phyloP scores from a whole-genome alignment of 805 yeast species.

The Yarrowia phangngaensis region DNA sequence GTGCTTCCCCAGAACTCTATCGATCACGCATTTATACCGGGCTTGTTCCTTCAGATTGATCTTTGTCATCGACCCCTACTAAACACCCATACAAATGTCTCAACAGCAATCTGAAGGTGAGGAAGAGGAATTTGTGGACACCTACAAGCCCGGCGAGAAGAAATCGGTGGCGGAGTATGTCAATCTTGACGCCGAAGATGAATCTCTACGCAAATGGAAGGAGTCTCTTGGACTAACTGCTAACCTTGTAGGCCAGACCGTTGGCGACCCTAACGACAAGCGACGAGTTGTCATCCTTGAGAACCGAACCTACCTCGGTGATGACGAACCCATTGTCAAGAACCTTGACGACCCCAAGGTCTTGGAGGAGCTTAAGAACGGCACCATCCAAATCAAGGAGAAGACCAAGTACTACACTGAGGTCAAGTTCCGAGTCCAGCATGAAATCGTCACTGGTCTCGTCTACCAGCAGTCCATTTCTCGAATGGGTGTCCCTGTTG shows the following conservation, averaged over 20 bases:
- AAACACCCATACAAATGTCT: conserved; percentile 1
- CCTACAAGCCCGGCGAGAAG: conserved; percentile 57
- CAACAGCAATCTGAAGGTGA: conserved; percentile 7
- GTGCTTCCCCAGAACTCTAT: conserved; percentile 17
- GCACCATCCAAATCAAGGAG: conserved; percentile 74
- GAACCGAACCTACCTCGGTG: conserved; percentile 67
- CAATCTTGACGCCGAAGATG: conserved; percentile 82
- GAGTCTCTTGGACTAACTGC: conserved; percentile 67
- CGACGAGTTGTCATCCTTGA: conserved; percentile 76
- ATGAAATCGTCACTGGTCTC: conserved; percentile 86
- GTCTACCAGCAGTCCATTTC: conserved; percentile 80
- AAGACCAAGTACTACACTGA: conserved; percentile 66
- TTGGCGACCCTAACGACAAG: conserved; percentile 62
- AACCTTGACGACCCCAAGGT: conserved; percentile 62
- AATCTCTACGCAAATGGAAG: conserved; percentile 87
- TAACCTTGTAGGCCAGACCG: conserved; percentile 53
- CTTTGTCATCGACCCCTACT: too few relatives aligned
- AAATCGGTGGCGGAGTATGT: conserved; percentile 82
- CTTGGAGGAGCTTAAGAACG: conserved; percentile 54
- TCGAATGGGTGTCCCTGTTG: conserved; percentile 83
- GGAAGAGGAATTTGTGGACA: conserved; percentile 5
- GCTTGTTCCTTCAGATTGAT: background rate
- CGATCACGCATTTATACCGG: conserved; percentile 3
- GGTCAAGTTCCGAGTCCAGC: conserved; percentile 79
- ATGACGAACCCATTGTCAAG: conserved; percentile 64